A percentile compares a stretch with the other conserved stretches of the same genome.
These are phyloP conservation scores for Blakeslea trispora DNA, from an alignment of 371 early-diverging fungal genomes.

Conservation along the genomic window DNA sequence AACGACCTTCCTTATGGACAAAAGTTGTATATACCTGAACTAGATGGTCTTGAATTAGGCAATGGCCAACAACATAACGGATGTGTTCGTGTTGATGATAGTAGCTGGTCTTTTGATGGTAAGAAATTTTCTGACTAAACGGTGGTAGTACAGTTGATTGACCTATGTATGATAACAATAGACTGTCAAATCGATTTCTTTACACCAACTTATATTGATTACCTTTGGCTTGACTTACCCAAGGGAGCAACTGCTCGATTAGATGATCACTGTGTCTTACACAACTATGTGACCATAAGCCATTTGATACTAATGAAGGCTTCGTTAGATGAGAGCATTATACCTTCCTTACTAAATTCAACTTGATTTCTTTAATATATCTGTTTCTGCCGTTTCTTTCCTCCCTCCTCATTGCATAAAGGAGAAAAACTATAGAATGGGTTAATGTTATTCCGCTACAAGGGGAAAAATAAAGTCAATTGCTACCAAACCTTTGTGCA, in stretches of 20 bases:
- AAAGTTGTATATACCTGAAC: conserved; percentile 29
- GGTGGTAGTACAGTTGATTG: no score
- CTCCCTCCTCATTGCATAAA: no score
- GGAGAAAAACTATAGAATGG: no score
- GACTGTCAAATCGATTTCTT: conserved; percentile 48
- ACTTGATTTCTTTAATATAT: neutral
- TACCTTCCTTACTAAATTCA: conserved; percentile 17
- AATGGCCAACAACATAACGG: conserved; percentile 36
- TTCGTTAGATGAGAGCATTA: conserved; percentile 9
- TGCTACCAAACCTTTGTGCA: no score
- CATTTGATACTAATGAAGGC: conserved; percentile 27
- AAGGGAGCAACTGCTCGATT: conserved; percentile 9
- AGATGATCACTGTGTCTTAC: conserved; percentile 16
- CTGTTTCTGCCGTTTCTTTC: no score
- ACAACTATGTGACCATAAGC: conserved; percentile 31
- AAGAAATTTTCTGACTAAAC: conserved; percentile 7
- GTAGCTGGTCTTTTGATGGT: conserved; percentile 37
- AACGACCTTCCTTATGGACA: conserved; percentile 37
- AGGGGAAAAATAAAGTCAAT: no score
- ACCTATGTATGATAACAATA: no score
- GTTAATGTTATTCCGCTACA: no score
- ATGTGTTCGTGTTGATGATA: conserved; percentile 47
- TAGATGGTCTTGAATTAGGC: conserved; percentile 31
- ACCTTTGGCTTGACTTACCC: conserved; percentile 23
- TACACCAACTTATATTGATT: conserved; percentile 32